Percentiles rank a stretch among this genome's conserved stretches.
Evolutionary conservation across 2,329 filamentous ascomycete genomes (phyloP).

Genomic region (Cordyceps javanica): DNA sequence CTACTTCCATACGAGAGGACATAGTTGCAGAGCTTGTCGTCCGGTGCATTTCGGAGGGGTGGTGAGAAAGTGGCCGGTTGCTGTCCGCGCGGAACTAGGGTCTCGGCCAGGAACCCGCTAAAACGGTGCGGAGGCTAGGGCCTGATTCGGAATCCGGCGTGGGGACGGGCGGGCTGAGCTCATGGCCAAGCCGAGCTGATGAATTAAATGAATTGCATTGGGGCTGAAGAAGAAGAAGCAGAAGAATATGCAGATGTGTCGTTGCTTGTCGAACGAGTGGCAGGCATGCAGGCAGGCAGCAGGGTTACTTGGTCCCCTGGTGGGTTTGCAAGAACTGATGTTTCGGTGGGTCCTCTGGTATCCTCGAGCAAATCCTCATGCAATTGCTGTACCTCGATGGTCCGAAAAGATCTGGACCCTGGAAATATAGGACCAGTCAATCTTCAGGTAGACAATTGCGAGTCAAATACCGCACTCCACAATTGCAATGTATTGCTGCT

Average conservation of each 20-base stretch:
- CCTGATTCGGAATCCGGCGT: not conserved
- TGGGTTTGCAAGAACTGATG: no score
- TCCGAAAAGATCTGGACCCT: not conserved
- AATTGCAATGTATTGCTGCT: no score
- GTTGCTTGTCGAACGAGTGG: not conserved
- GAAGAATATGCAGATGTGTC: not conserved
- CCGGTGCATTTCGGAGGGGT: not conserved
- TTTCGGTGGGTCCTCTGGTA: not conserved
- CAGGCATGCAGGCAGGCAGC: no score
- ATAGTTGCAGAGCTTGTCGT: not conserved
- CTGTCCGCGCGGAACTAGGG: not conserved
- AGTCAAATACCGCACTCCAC: not conserved
- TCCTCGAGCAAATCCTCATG: not conserved
- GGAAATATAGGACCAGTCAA: not conserved
- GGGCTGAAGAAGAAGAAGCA: not conserved
- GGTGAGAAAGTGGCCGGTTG: not conserved
- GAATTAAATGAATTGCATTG: not conserved
- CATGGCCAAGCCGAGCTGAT: not conserved
- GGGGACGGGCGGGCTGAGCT: not conserved
- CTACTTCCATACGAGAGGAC: not conserved
- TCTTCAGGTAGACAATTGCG: not conserved
- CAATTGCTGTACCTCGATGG: not conserved
- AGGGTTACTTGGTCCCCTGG: no score
- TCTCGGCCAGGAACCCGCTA: not conserved
- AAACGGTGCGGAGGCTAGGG: not conserved